A percentile compares a stretch with the other conserved stretches of the same genome.
Evolutionary conservation across 345 rosid genomes (phyloP).

Genomic region (Heritiera fomes): DNA sequence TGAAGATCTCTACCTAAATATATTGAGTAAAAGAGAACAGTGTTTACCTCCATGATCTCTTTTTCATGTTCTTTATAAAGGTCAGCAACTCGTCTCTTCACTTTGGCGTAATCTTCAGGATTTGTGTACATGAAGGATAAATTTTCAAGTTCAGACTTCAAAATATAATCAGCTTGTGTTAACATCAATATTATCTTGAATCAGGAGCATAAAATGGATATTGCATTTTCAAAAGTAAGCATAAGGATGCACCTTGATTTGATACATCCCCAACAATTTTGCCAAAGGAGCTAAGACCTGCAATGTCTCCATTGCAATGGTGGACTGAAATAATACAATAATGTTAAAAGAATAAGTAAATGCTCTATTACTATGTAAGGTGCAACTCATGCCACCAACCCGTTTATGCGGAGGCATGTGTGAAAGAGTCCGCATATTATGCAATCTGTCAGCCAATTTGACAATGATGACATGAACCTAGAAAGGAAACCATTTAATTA

Average conservation of each 20-base stretch:
- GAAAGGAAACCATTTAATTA: conserved; percentile 27
- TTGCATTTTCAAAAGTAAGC: not conserved
- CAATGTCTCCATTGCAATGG: conserved; percentile 94
- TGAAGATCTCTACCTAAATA: not conserved
- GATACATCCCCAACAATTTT: conserved; percentile 93
- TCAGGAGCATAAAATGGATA: conserved; percentile 11
- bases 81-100: conserved; percentile 79
- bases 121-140: conserved; percentile 89
- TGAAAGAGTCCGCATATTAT: conserved; percentile 93
- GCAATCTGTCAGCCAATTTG: conserved; percentile 96
- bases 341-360: conserved; percentile 28
- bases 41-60: conserved; percentile 80
- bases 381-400: conserved; percentile 45
- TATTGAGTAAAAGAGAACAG: not conserved
- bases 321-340: conserved; percentile 60
- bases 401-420: conserved; percentile 98
- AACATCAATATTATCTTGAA: not conserved
- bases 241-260: conserved; percentile 68
- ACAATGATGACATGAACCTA: conserved; percentile 98
- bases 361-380: conserved; percentile 18
- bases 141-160: conserved; percentile 97
- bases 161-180: conserved; percentile 17
- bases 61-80: conserved; percentile 84
- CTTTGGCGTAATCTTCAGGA: conserved; percentile 82
- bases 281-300: conserved; percentile 97